phyloP scores from a whole-genome alignment of 75 land plant species.

The Sequoia sempervirens region DNA sequence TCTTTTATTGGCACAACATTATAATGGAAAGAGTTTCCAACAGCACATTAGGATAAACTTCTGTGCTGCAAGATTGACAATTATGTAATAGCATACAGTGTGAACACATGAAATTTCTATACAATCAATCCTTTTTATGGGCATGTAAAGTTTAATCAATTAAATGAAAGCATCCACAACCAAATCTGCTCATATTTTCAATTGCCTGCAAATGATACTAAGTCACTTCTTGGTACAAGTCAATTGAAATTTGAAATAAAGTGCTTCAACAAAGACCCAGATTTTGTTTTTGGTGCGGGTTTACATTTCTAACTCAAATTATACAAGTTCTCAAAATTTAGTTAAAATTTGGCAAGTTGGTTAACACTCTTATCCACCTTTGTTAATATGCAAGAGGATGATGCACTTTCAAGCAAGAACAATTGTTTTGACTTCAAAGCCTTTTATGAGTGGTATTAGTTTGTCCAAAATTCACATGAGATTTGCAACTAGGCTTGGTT shows the following conservation, averaged over 20 bases:
- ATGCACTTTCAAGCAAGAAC: neutral
- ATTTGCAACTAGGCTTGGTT: neutral
- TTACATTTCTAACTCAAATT: neutral
- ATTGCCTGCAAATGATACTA: neutral
- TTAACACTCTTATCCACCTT: neutral
- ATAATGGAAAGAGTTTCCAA: neutral
- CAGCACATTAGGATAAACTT: neutral
- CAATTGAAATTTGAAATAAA: neutral
- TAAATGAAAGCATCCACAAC: neutral
- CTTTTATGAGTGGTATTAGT: neutral
- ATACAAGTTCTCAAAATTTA: neutral
- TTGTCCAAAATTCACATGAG: neutral
- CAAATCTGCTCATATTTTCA: neutral
- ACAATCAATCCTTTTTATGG: neutral
- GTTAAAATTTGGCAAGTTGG: neutral
- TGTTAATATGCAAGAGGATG: neutral
- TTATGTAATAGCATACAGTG: neutral
- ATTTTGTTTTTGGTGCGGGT: neutral
- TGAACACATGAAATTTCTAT: neutral
- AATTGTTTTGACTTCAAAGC: neutral
- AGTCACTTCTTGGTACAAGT: neutral
- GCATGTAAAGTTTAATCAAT: neutral
- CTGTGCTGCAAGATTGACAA: neutral
- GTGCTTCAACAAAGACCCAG: neutral
- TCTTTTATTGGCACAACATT: neutral